Conservation (phyloP, 805 yeast genomes). For the Lachancea waltii region DNA sequence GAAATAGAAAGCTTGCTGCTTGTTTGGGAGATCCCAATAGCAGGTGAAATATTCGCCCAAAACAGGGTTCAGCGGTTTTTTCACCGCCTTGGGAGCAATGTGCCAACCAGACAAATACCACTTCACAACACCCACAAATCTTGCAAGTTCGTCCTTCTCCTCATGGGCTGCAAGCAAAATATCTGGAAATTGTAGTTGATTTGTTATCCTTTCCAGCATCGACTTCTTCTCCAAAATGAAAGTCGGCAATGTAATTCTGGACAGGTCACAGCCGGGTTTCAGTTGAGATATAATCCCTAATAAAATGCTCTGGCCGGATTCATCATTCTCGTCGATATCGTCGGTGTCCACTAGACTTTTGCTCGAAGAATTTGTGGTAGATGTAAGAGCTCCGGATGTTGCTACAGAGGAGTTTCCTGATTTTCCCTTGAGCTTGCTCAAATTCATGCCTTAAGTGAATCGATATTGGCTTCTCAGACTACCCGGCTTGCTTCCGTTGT, state of each 20-base stretch:
- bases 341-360: constrained; percentile 36
- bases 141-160: constrained; percentile 49
- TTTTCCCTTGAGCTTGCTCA: no score
- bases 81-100: constrained; percentile 96
- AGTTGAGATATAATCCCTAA: constrained; percentile 85
- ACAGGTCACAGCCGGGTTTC: constrained; percentile 85
- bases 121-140: constrained; percentile 68
- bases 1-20: constrained; percentile 69
- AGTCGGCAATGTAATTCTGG: constrained; percentile 90
- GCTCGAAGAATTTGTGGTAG: constrained; percentile 1
- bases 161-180: constrained; percentile 63
- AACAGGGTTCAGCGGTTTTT: constrained; percentile 93
- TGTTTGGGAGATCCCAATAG: constrained; percentile 83
- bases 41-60: constrained; percentile 86
- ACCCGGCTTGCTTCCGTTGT: no score
- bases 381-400: neutral
- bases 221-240: constrained; percentile 91
- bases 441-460: no score
- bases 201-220: constrained; percentile 92
- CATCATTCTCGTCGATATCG: constrained; percentile 89
- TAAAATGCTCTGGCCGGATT: constrained; percentile 79
- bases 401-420: neutral
- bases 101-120: constrained; percentile 98
- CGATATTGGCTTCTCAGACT: no score
- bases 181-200: constrained; percentile 75